These are phyloP conservation scores for Backusella circina DNA, from an alignment of 192 early-diverging fungal genomes.

Conservation along the genomic window DNA sequence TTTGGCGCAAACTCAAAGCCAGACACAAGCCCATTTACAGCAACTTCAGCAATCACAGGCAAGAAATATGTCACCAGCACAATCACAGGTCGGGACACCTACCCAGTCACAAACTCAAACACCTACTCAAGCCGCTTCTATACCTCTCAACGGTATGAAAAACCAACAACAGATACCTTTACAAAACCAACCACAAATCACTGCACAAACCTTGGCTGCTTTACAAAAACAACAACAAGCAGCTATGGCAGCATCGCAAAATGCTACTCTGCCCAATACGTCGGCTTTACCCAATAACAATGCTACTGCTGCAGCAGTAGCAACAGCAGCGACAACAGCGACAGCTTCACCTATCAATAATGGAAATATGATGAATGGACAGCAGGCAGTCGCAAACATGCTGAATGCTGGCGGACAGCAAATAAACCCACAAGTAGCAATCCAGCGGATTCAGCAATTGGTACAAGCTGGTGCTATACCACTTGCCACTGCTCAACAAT, in stretches of 20 bases:
- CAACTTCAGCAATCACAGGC: background rate
- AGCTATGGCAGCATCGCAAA: background rate
- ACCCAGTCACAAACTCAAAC: constrained; percentile 10
- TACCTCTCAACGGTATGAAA: background rate
- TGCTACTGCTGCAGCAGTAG: too few species aligned
- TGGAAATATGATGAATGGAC: background rate
- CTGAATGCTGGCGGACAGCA: constrained; percentile 17
- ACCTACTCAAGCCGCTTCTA: background rate
- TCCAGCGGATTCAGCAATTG: constrained; percentile 27
- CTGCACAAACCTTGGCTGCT: constrained; percentile 12
- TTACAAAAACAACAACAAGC: constrained; percentile 12
- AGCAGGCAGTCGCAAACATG: constrained; percentile 13
- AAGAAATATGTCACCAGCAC: background rate
- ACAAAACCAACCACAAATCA: constrained; percentile 4
- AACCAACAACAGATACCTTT: constrained; percentile 5
- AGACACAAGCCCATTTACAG: constrained; percentile 6
- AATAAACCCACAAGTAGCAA: background rate
- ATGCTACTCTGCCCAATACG: background rate
- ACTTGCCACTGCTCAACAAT: constrained; percentile 25
- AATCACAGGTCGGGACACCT: constrained; percentile 5
- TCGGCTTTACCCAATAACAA: background rate
- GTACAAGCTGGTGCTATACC: constrained; percentile 23
- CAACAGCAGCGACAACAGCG: background rate
- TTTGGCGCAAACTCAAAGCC: constrained; percentile 5
- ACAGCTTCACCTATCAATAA: background rate